Evolutionary conservation across 345 rosid species (phyloP), one percentile per base, ranked within the genome.

Genomic region (Passiflora organensis): DNA sequence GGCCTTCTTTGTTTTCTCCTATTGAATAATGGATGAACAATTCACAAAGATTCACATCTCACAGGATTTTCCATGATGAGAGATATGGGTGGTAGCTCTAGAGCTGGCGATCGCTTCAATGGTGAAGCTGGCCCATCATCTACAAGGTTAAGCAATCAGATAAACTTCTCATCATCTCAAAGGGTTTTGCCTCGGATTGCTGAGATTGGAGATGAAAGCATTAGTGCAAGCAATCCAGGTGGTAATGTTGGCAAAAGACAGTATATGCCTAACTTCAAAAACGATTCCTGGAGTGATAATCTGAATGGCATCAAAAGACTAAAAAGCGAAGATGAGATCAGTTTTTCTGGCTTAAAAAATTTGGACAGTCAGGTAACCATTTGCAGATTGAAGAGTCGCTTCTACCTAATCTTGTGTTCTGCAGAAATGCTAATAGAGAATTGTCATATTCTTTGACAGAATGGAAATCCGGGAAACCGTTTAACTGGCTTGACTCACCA

Each of bases 401-500:
- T 36, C 13, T 11, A 3, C 21, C 37, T 15, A 20, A 38, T 53
- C 42, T 32, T 19, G 24, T 13, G 16, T 25, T 55, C 38, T 43
- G 47, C 23, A n/a, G 3, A 21, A 25, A 36, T 51, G 32, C 62
- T 63, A 58, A 68, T 37, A 4, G 32, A 38, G 17, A n/a, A n/a
- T 53, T 14, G 15, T 49, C 16, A 16, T 54, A n/a, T 24, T 61
- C 52, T 41, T 41, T 1, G n/a, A 55, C 71, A 78, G 91, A 78
- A 71, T 32, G 80, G 64, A 15, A 69, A 56, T 59, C 36, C 67
- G 11, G 76, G 77, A 51, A 77, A 66, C 57, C 65, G 76, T 20
- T 41, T 72, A 58, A 62, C 69, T 56, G 63, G 69, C 43, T 66
- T 87, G 57, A 76, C 81, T 12, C 96, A 79, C 62, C 98, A 81